Conservation (phyloP, 129 eudicot species). For the Flaveria robusta region DNA sequence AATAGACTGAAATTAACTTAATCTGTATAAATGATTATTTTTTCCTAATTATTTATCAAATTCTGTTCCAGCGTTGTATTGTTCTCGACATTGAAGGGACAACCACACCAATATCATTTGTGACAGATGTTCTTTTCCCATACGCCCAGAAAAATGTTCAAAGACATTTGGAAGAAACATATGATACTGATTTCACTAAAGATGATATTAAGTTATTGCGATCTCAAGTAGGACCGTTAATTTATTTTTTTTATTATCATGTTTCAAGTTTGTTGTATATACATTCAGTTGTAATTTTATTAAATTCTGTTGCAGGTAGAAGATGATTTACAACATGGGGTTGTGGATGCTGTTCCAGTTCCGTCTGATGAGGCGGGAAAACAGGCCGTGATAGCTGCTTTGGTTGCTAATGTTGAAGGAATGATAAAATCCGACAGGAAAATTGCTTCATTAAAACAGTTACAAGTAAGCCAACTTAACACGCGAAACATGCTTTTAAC, state of each 20-base stretch:
- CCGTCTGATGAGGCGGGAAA: constrained; percentile 68
- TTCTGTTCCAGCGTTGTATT: constrained; percentile 67
- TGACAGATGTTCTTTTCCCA: constrained; percentile 93
- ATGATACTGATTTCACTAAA: constrained; percentile 73
- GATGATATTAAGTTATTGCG: constrained; percentile 79
- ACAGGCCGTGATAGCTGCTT: constrained; percentile 74
- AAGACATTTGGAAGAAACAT: constrained; percentile 82
- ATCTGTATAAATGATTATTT: constrained; percentile 32
- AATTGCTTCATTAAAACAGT: constrained; percentile 85
- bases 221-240: constrained; percentile 80
- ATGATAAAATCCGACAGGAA: constrained; percentile 97
- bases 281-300: neutral
- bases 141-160: constrained; percentile 87
- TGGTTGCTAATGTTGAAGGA: constrained; percentile 84
- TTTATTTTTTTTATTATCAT: neutral
- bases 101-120: constrained; percentile 93
- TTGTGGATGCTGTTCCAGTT: constrained; percentile 70
- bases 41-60: neutral
- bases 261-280: constrained; percentile 13
- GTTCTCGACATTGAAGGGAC: constrained; percentile 99
- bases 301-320: constrained; percentile 52
- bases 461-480: constrained; percentile 61
- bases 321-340: constrained; percentile 67
- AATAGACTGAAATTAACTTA: constrained; percentile 29
- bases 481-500: constrained; percentile 11